Base-by-base conservation (phyloP, 2,329 filamentous ascomycete genomes). In the Exutisphaerella laricina region DNA sequence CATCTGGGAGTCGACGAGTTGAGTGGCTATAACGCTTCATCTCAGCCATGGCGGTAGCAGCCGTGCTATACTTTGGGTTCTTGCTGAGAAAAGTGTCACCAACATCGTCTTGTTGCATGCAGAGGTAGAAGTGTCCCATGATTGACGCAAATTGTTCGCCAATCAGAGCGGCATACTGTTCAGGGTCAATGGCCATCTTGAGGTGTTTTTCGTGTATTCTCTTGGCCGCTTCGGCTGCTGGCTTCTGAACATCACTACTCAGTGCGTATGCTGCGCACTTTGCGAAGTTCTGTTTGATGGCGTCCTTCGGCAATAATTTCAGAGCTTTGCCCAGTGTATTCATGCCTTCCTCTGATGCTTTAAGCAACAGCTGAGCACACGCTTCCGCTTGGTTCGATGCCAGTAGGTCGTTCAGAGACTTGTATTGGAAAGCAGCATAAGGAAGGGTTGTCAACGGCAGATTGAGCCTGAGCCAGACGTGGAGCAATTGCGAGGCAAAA, bases 401-500 rank as follows among this genome's bases (percentile, higher is more conserved):
- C 2, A 96, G 64, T 39, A 98, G 74, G 4, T 86, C 80, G 13
- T 72, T 62, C 2, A 97, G 73, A 12, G 67, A 78, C 1, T 66
- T 45, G 58, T 94, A 98, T 1, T 82, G 84, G 62, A 98, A 98
- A 2, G 92, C 85, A n/a, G 74, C 70, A 58, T 78, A 95, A 0
- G 92, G 90, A 36, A 98, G 85, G 3, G 79, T 72, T n/a, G 76
- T 70, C 5, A 95, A 69, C 45, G 40, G 4, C 13, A 83, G 77
- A 1, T 68, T 39, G 3, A 40, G 68, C 49, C 87, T 80, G 3
- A 94, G 77, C 90, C 89, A 98, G 0, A 88, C 95, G 60, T 87
- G 95, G 3, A 97, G 70, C 5, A 98, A 73, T 58, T 98, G 92
- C 2, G 89, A 81, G 5, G 87, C 82, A 59, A 97, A 98, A 0